These are phyloP conservation scores for Fragaria iinumae DNA, from an alignment of 306 rosid species.

Conservation along the genomic window DNA sequence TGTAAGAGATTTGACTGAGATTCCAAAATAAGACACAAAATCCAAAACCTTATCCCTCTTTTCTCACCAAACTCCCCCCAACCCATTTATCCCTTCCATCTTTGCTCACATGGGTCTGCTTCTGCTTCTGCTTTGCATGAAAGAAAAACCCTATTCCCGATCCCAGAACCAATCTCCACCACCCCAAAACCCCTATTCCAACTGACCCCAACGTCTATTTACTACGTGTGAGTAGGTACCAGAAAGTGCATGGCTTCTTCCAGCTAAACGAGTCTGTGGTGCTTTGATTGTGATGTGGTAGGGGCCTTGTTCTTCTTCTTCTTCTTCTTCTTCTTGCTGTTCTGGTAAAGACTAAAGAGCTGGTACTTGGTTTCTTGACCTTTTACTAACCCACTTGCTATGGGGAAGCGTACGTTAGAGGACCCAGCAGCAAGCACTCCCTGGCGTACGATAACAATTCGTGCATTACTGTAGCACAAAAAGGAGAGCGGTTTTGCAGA, in stretches of 20 bases:
- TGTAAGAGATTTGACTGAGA: constrained; percentile 19
- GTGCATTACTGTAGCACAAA: neutral
- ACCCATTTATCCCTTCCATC: neutral
- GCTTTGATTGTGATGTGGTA: neutral
- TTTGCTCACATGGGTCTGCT: constrained; percentile 31
- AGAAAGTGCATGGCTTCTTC: constrained; percentile 6
- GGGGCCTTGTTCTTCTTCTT: neutral
- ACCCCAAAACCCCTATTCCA: constrained; percentile 20
- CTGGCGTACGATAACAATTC: constrained; percentile 26
- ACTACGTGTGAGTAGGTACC: neutral
- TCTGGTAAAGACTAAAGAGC: neutral
- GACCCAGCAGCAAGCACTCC: constrained; percentile 12
- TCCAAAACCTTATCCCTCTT: constrained; percentile 38
- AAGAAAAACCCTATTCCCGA: constrained; percentile 50
- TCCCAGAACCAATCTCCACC: constrained; percentile 32
- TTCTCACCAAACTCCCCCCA: constrained; percentile 3
- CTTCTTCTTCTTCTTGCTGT: neutral
- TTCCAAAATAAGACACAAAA: constrained; percentile 21
- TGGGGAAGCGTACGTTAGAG: constrained; percentile 19
- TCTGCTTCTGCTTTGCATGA: constrained; percentile 38
- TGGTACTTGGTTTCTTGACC: neutral
- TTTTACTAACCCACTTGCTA: neutral
- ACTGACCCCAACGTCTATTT: neutral
- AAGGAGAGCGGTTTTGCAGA: constrained; percentile 25
- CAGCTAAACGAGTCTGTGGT: neutral